Conservation (phyloP, 192 early-diverging fungal genomes). For the Umbelopsis isabellina region DNA sequence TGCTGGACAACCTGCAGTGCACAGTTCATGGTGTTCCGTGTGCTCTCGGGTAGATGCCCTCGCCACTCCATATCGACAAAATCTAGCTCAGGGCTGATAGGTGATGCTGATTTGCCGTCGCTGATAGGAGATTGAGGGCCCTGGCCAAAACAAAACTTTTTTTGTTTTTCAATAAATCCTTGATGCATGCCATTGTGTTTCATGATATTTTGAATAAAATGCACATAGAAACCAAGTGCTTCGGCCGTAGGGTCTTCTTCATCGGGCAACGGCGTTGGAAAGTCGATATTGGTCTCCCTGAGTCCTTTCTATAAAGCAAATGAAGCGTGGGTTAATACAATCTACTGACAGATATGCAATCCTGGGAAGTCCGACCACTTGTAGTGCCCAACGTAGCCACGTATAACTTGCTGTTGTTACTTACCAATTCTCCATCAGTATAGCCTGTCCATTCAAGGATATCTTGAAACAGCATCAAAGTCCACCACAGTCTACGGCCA, state of each 20-base stretch:
- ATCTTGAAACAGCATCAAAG: background rate
- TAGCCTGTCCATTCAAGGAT: constrained; percentile 12
- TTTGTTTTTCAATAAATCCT: constrained; percentile 6
- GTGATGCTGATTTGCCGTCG: background rate
- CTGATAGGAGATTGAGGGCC: background rate
- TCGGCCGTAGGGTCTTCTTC: constrained; percentile 13
- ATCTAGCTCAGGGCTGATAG: background rate
- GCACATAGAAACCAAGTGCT: constrained; percentile 4
- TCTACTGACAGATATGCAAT: no score
- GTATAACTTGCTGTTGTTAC: background rate
- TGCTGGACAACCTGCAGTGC: constrained; percentile 3
- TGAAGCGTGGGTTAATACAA: no score
- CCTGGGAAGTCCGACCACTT: no score
- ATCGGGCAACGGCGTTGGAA: background rate
- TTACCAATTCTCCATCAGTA: constrained; percentile 11
- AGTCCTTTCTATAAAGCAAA: background rate
- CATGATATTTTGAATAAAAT: constrained; percentile 14
- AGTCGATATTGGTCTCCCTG: background rate
- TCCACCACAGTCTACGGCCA: constrained; percentile 8
- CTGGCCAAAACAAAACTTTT: background rate
- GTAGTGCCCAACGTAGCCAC: background rate
- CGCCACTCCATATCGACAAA: constrained; percentile 11
- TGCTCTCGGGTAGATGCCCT: constrained; percentile 1
- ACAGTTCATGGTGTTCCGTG: constrained; percentile 1
- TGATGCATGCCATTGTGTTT: constrained; percentile 21